Evolutionary conservation across 2,329 filamentous ascomycete species (phyloP).

Genomic region (Colletotrichum sp.): DNA sequence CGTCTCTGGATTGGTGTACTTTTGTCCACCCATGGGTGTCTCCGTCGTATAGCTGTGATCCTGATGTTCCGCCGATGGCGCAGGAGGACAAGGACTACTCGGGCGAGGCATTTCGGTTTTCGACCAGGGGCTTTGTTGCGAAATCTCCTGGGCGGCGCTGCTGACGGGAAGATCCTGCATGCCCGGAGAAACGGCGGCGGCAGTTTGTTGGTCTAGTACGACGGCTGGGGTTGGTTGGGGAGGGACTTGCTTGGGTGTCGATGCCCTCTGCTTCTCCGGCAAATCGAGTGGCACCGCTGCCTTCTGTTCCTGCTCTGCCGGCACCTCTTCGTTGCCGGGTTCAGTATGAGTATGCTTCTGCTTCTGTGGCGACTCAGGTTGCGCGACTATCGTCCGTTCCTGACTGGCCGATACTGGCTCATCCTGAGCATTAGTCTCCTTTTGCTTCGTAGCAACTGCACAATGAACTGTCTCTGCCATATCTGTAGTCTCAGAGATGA

Average conservation of each 20-base stretch:
- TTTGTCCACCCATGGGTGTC: not conserved
- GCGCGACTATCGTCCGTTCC: not conserved
- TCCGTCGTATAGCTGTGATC: not conserved
- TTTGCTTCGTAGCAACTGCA: not conserved
- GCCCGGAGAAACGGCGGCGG: not conserved
- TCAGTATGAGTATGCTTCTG: not conserved
- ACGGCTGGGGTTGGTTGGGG: not conserved
- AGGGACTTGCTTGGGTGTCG: not conserved
- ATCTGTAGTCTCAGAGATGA: not conserved
- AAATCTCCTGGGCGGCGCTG: not conserved
- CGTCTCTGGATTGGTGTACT: not conserved
- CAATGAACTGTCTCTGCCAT: not conserved
- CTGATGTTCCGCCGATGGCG: not conserved
- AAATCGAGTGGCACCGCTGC: not conserved
- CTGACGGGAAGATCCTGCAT: too few species aligned
- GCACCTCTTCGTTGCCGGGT: not conserved
- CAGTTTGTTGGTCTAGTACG: not conserved
- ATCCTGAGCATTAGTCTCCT: not conserved
- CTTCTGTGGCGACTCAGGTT: not conserved
- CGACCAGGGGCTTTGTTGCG: constrained; percentile 5
- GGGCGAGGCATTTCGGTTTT: not conserved
- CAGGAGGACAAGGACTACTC: not conserved
- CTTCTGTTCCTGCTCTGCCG: not conserved
- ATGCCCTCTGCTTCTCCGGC: not conserved
- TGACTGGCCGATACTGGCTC: not conserved